phyloP scores from a whole-genome alignment of 371 early-diverging fungal species.

The Lichtheimia ornata region DNA sequence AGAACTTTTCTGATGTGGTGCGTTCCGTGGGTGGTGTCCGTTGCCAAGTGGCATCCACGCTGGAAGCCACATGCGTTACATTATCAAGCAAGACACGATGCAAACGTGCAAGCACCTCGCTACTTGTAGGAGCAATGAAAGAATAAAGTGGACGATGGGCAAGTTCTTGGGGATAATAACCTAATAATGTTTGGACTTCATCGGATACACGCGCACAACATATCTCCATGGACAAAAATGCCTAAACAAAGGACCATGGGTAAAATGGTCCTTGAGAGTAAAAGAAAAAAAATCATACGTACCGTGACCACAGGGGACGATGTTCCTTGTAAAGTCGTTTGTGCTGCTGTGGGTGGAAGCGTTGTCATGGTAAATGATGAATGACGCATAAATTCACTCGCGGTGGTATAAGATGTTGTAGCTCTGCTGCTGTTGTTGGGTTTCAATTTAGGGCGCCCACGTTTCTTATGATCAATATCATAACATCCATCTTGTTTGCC shows the following conservation, averaged over 20 bases:
- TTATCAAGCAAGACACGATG: slow-evolving; percentile 52
- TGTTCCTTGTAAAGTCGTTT: not conserved
- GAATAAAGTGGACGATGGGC: slow-evolving; percentile 59
- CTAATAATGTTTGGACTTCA: slow-evolving; percentile 53
- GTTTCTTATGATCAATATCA: slow-evolving; percentile 79
- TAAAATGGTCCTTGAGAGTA: not conserved
- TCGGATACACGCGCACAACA: slow-evolving; percentile 61
- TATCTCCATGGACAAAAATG: slow-evolving; percentile 55
- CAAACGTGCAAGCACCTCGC: slow-evolving; percentile 42
- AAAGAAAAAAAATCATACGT: too few relatives aligned
- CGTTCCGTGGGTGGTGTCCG: slow-evolving; percentile 45
- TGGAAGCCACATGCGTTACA: slow-evolving; percentile 33
- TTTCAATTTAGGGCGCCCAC: slow-evolving; percentile 75
- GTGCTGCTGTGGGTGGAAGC: not conserved
- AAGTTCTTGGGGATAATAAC: slow-evolving; percentile 63
- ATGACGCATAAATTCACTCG: slow-evolving; percentile 7
- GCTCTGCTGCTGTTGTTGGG: slow-evolving; percentile 26
- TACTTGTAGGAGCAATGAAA: slow-evolving; percentile 50
- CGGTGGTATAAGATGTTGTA: slow-evolving; percentile 1
- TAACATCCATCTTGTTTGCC: slow-evolving; percentile 73
- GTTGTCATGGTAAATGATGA: slow-evolving; percentile 18
- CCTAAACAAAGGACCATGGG: not conserved
- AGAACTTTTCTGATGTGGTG: slow-evolving; percentile 43
- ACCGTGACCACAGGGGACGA: slow-evolving; percentile 8
- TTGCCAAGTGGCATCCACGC: slow-evolving; percentile 13